Evolutionary conservation across 306 rosid genomes (phyloP), one percentile per base, ranked within the genome.

Genomic region (Sechiopsis laciniata): DNA sequence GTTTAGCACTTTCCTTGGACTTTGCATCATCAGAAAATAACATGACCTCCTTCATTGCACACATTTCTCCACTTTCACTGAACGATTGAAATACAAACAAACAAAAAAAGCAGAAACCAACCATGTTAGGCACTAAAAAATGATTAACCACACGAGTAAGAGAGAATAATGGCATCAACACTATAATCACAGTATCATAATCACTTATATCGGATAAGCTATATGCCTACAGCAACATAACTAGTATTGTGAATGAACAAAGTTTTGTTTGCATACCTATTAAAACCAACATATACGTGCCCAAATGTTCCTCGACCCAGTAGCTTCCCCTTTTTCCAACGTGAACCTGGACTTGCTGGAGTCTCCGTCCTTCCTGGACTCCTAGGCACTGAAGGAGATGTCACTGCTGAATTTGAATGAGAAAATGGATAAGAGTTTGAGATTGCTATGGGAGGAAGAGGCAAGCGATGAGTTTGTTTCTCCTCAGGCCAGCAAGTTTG

Each of bases 1-100:
- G 99, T 86, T 89, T 91, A 9, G 97, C 89, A 80, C 97, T 86
- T 91, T 94, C 97, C 87, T 79, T 86, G 6, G 96, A 94, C 87
- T 94, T 94, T 66, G 96, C 95, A 83, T 94, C 99, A 75, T 91
- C 99, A 56, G 99, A 85, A 89, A 94, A 91, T 83, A 94, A 76
- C 42, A 96, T 94, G 40, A 94, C 99, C 85, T 94, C 99, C 88
- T 94, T 94, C 96, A 94, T 87, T 83, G 99, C 99, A 80, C 99
- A 94, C 96, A 94, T 89, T 80, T 94, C 99, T 55, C 99, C 99
- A 61, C 86, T 91, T 79, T 91, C 97, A 71, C 99, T 94, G 73
- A 22, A 81, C 77, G 74, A 65, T 76, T 59, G 51, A 76, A 54
- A 74, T 67, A 40, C n/a, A n/a, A n/a, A 17, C 4, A 5, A 17